phyloP scores from a whole-genome alignment of 2,329 filamentous ascomycete species.

The Thermoascus crustaceus region DNA sequence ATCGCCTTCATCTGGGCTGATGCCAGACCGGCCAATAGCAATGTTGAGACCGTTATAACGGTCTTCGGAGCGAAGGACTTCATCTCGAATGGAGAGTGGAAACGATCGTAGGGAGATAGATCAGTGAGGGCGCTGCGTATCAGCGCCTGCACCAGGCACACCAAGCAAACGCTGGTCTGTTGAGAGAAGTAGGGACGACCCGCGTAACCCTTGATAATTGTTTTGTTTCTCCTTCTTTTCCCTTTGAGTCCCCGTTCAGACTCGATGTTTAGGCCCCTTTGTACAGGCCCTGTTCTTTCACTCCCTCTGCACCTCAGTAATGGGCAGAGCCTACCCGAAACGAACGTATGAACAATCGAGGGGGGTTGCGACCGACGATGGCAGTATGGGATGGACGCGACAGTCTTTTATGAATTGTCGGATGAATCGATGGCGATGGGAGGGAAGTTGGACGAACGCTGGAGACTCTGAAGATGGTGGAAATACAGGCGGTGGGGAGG shows the following conservation, averaged over 20 bases:
- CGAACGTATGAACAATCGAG: no score
- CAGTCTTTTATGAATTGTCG: no score
- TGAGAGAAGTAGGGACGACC: slow-evolving; percentile 28
- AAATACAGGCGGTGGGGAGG: slow-evolving; percentile 2
- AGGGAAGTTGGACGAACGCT: no score
- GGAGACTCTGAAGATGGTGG: no score
- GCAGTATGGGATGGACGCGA: no score
- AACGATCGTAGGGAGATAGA: slow-evolving; percentile 1
- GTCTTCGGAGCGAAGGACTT: slow-evolving; percentile 21
- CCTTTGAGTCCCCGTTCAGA: not conserved
- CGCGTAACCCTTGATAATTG: slow-evolving; percentile 27
- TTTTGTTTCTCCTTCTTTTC: not conserved
- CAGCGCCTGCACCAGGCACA: slow-evolving; percentile 15
- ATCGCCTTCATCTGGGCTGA: slow-evolving; percentile 11
- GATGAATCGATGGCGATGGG: no score
- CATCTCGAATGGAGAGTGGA: slow-evolving; percentile 12
- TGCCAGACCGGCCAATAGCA: slow-evolving; percentile 18
- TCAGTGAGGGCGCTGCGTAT: slow-evolving; percentile 2
- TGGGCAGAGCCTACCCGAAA: no score
- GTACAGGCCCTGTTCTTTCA: not conserved
- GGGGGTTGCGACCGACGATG: no score
- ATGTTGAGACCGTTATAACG: slow-evolving; percentile 16
- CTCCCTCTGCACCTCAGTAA: not conserved
- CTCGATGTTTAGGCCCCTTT: not conserved
- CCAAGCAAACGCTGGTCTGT: slow-evolving; percentile 9